Percentiles rank a stretch among this genome's conserved stretches.
Conservation (phyloP, 2,329 filamentous ascomycete genomes). For the Leptographium galeiforme region DNA sequence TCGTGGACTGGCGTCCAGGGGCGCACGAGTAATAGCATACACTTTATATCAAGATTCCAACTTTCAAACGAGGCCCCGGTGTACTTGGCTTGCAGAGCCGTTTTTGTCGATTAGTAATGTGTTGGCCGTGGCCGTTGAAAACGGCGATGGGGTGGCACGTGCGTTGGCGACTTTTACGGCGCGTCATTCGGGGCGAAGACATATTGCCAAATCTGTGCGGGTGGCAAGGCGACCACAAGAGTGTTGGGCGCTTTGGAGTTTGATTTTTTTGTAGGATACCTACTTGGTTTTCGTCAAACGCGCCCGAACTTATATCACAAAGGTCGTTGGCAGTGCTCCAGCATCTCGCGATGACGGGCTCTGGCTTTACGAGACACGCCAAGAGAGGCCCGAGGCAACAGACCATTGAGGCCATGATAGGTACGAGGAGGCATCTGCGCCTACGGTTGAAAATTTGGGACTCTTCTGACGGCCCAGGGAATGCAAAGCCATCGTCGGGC, state of each 20-base stretch:
- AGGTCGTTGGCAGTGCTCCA: no score
- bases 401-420: constrained; percentile 9
- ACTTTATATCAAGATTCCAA: background rate
- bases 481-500: background rate
- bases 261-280: no score
- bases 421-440: constrained; percentile 3
- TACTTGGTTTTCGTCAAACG: no score
- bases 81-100: no score
- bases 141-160: background rate
- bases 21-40: background rate
- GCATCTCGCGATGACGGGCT: background rate
- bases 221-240: no score
- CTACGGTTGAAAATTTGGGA: background rate
- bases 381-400: constrained; percentile 5
- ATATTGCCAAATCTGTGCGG: no score
- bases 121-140: background rate
- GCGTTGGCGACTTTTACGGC: background rate
- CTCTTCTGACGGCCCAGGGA: background rate
- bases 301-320: no score
- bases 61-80: background rate
- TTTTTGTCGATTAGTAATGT: no score
- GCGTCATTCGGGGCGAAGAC: no score
- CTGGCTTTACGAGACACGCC: background rate
- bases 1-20: background rate
- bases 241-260: no score